phyloP scores from a whole-genome alignment of 1,284 basidiomycete species.

The Rhodotorula glutinis region DNA sequence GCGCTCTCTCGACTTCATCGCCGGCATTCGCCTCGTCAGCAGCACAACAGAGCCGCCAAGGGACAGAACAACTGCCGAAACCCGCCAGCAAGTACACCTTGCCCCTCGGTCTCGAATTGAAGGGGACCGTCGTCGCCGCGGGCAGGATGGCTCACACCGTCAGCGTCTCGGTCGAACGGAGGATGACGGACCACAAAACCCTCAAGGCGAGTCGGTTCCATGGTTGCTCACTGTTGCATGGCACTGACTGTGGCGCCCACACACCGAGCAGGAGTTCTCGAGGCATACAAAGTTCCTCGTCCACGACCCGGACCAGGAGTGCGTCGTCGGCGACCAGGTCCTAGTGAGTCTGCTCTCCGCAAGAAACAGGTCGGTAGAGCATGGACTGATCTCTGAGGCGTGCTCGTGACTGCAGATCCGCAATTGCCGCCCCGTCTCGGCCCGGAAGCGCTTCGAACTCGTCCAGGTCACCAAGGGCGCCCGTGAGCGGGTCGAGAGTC shows the following conservation, averaged over 20 bases:
- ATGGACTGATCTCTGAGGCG: no score
- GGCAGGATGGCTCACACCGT: slow-evolving; percentile 34
- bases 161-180: slow-evolving; percentile 38
- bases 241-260: no score
- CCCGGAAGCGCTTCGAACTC: slow-evolving; percentile 40
- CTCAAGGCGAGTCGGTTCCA: slow-evolving; percentile 29
- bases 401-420: slow-evolving; percentile 35
- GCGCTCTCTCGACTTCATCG: background rate
- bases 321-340: slow-evolving; percentile 39
- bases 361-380: background rate
- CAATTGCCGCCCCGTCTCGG: slow-evolving; percentile 39
- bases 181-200: slow-evolving; percentile 36
- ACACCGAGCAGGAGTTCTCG: slow-evolving; percentile 27
- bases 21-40: background rate
- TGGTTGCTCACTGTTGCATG: background rate
- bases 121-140: slow-evolving; percentile 29
- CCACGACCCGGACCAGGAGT: slow-evolving; percentile 31
- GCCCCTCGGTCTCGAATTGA: slow-evolving; percentile 34
- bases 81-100: slow-evolving; percentile 28
- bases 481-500: slow-evolving; percentile 17
- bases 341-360: background rate
- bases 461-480: slow-evolving; percentile 32
- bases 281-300: slow-evolving; percentile 39
- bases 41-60: no score
- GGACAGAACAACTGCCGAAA: background rate